Conservation (phyloP, 2,329 filamentous ascomycete genomes). For the Cucurbitaria berberidis region DNA sequence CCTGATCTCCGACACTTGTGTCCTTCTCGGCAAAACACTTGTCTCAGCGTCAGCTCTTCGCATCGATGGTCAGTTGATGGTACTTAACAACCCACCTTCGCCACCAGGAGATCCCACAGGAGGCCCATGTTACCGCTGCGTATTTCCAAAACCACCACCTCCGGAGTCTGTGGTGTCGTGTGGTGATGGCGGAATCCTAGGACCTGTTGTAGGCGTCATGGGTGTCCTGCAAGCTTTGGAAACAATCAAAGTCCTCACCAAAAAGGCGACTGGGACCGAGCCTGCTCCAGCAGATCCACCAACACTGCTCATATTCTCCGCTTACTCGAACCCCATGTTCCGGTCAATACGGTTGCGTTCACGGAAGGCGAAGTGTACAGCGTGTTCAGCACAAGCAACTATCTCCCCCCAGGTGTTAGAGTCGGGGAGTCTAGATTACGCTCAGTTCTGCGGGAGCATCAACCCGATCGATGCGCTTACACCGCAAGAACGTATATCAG, state of each 20-base stretch:
- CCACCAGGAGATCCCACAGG: conserved; percentile 63
- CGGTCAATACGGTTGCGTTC: conserved; percentile 76
- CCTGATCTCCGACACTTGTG: conserved; percentile 87
- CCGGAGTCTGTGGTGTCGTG: conserved; percentile 83
- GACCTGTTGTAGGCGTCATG: conserved; percentile 92
- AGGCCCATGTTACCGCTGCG: conserved; percentile 90
- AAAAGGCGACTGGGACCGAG: conserved; percentile 27
- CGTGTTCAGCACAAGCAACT: conserved; percentile 70
- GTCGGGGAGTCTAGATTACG: conserved; percentile 77
- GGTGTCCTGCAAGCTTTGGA: conserved; percentile 91
- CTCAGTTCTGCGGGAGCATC: conserved; percentile 78
- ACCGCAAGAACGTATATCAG: conserved; percentile 71
- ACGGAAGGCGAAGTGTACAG: conserved; percentile 73
- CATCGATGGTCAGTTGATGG: conserved; percentile 86
- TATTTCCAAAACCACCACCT: conserved; percentile 88
- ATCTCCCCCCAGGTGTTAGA: conserved; percentile 69
- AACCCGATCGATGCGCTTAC: conserved; percentile 63
- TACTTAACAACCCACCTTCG: conserved; percentile 80
- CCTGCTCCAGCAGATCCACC: conserved; percentile 36
- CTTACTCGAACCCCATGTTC: conserved; percentile 64
- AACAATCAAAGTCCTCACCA: conserved; percentile 79
- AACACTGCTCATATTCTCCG: conserved; percentile 61
- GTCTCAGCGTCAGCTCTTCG: conserved; percentile 89
- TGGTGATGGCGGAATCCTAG: conserved; percentile 90
- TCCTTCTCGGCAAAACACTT: conserved; percentile 77